Evolutionary conservation across 441 rosid genomes (phyloP), one percentile per base, ranked within the genome.

Genomic region (Jatropha podagrica): DNA sequence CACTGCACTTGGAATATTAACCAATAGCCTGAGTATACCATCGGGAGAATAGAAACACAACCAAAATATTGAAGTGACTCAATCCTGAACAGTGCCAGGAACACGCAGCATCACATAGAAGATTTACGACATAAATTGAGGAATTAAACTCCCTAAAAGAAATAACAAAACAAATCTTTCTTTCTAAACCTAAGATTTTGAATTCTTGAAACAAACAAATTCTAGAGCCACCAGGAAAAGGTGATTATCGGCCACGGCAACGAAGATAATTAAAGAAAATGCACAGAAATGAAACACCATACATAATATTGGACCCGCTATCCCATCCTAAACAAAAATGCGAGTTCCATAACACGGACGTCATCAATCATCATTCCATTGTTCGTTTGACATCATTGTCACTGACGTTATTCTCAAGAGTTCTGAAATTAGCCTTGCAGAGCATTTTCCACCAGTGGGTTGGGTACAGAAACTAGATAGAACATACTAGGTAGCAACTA

Each of bases 1-100:
- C 93, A 49, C 99, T 94, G 81, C 81, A 84, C 55, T 74, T 20
- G 62, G 76, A 62, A 85, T 65, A 76, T 41, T 41, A 81, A 67
- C 37, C 48, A 27, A 32, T 58, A 51, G 48, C 60, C 37, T 4
- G 51, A 4, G 17, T 23, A n/a, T 51, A 54, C 51, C n/a, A 20
- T 13, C 15, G 10, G 48, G 37, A 27, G 37, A 64, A 72, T 18
- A 2, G n/a, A 23, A 20, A 23, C 58, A 27, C 23, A 61, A 52
- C 20, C 18, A 62, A 61, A 52, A 13, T 49, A 32, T 17, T 48
- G 15, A 32, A 69, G 17, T 41, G 65, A 8, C 42, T 65, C n/a
- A 4, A 38, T 74, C 71, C 62, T 62, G 65, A 65, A 38, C 14
- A 37, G 44, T 23, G 3, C 70, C 14, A 17, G 63, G 37, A 52